A percentile compares a stretch with the other conserved stretches of the same genome.
These are phyloP conservation scores for Pulicaria dysenterica DNA, from an alignment of 129 eudicot species.

Conservation along the genomic window DNA sequence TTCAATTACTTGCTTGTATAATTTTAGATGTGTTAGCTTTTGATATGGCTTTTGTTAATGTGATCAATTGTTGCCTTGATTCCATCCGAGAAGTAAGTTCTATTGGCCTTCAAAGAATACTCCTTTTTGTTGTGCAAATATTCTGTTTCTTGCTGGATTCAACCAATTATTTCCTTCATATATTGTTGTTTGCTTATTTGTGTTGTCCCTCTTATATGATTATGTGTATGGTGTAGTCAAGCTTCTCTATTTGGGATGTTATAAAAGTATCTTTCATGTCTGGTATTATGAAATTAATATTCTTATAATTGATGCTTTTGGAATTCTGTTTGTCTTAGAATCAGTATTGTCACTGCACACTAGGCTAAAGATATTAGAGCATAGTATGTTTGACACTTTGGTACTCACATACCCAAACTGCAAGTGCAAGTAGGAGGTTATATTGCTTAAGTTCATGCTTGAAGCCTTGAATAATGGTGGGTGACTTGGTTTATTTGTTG, in stretches of 20 bases:
- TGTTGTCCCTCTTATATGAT: no score
- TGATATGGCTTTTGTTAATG: constrained; percentile 70
- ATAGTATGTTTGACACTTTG: no score
- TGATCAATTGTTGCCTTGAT: constrained; percentile 72
- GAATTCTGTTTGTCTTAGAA: constrained; percentile 7
- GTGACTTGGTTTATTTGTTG: no score
- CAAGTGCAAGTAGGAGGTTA: neutral
- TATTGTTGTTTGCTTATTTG: no score
- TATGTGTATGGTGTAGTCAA: no score
- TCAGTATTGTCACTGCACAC: neutral
- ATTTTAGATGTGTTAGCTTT: no score
- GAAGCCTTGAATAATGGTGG: no score
- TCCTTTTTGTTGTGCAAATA: neutral
- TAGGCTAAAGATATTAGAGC: constrained; percentile 5
- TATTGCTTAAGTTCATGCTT: no score
- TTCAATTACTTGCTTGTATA: no score
- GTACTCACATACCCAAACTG: no score
- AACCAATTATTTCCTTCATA: neutral
- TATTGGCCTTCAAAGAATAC: neutral
- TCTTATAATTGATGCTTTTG: neutral
- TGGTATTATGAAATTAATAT: neutral
- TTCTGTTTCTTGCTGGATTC: neutral
- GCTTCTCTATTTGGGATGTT: no score
- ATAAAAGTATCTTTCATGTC: no score
- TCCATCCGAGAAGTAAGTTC: constrained; percentile 74